Evolutionary conservation across 1,284 basidiomycete species (phyloP).

Genomic region (Schizophyllum commune): DNA sequence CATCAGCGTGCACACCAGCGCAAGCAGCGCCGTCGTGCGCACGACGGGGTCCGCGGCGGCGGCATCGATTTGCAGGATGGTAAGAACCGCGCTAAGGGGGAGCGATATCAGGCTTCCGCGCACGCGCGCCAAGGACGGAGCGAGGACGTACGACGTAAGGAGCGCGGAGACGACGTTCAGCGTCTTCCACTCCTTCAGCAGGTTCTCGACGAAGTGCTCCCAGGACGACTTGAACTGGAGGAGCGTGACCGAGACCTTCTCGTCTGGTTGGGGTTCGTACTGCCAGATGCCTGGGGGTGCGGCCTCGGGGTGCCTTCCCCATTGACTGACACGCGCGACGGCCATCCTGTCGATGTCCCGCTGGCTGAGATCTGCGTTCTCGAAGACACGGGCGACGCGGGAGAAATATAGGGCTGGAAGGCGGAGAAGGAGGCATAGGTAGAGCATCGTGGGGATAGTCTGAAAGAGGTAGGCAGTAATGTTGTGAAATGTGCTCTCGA

Average conservation of each 20-base stretch:
- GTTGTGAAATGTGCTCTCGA: constrained; percentile 16
- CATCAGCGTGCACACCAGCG: constrained; percentile 46
- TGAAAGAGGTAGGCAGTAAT: constrained; percentile 59
- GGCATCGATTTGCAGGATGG: constrained; percentile 45
- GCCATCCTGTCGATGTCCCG: constrained; percentile 31
- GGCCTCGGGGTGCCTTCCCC: neutral
- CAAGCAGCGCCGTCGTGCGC: constrained; percentile 46
- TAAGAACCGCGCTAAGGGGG: constrained; percentile 41
- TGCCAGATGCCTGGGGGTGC: neutral
- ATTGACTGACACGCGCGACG: neutral
- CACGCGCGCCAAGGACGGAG: neutral
- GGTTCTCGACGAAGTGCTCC: constrained; percentile 63
- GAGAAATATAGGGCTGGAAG: constrained; percentile 58
- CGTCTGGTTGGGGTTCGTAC: neutral
- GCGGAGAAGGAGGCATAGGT: constrained; percentile 45
- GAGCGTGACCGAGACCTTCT: constrained; percentile 46
- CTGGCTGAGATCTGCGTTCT: constrained; percentile 53
- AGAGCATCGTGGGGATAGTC: constrained; percentile 52
- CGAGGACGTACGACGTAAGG: constrained; percentile 48
- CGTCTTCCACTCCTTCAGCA: constrained; percentile 72
- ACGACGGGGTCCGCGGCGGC: constrained; percentile 42
- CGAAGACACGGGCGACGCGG: constrained; percentile 53
- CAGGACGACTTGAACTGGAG: constrained; percentile 63
- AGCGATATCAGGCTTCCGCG: neutral
- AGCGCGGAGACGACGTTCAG: constrained; percentile 68